These are phyloP conservation scores for Chlorella sp. DNA, from an alignment of 139 green algal species.

Conservation along the genomic window DNA sequence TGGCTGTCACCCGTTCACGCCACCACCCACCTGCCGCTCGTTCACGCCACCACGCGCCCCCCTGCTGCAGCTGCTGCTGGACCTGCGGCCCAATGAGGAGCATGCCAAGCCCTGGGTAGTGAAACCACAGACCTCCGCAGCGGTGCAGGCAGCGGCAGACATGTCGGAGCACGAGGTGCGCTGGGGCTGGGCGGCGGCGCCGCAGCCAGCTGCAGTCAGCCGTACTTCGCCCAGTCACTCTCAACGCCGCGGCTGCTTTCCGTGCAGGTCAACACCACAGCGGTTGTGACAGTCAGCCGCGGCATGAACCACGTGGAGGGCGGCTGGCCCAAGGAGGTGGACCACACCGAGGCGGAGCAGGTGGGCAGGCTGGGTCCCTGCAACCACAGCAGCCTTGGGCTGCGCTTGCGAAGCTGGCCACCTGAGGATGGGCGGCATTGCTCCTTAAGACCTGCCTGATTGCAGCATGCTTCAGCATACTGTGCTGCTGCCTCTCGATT, in stretches of 20 bases:
- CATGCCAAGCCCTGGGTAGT: conserved; percentile 79
- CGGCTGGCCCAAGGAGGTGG: conserved; percentile 96
- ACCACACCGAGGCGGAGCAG: conserved; percentile 90
- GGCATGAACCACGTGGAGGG: conserved; percentile 91
- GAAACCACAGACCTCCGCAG: conserved; percentile 74
- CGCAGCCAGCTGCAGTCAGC: too few species aligned
- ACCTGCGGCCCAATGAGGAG: conserved; percentile 91
- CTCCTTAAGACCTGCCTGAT: too few species aligned
- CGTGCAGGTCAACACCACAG: conserved; percentile 82
- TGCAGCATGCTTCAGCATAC: too few species aligned
- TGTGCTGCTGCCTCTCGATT: too few species aligned
- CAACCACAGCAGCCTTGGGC: too few species aligned
- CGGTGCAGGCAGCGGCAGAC: conserved; percentile 78
- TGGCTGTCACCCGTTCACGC: too few species aligned
- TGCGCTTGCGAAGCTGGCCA: too few species aligned
- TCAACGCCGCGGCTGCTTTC: neutral
- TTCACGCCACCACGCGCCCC: too few species aligned
- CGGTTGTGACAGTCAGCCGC: conserved; percentile 74
- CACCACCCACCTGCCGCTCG: too few species aligned
- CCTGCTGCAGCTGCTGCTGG: conserved; percentile 77
- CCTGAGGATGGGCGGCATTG: too few species aligned
- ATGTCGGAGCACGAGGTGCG: conserved; percentile 87
- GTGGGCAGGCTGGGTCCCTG: neutral
- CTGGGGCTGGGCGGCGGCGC: neutral
- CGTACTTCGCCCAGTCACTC: too few species aligned